Conservation (phyloP, 768 basidiomycete species). For the Atractiella rhizophila region DNA sequence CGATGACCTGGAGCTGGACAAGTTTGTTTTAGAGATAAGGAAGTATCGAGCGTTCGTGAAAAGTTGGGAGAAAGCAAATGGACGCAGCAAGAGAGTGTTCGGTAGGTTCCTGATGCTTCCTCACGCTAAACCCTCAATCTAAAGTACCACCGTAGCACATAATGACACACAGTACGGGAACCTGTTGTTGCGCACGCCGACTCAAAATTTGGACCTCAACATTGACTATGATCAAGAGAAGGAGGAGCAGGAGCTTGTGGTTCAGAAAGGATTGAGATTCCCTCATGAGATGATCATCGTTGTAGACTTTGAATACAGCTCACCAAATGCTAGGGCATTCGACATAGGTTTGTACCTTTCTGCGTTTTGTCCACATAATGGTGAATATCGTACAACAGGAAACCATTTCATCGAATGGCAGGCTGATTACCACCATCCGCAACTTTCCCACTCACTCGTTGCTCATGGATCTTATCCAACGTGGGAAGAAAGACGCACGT, state of each 20-base stretch:
- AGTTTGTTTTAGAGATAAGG: constrained; percentile 15
- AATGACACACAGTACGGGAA: constrained; percentile 96
- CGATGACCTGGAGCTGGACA: constrained; percentile 11
- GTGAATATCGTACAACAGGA: neutral
- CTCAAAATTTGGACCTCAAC: neutral
- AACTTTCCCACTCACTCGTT: constrained; percentile 22
- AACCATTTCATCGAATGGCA: constrained; percentile 60
- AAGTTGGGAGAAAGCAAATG: constrained; percentile 32
- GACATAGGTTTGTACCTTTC: constrained; percentile 40
- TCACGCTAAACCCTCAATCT: neutral
- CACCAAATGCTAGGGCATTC: constrained; percentile 70
- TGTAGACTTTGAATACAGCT: constrained; percentile 80
- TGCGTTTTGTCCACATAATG: neutral
- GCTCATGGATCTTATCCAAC: constrained; percentile 43
- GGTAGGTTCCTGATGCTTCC: constrained; percentile 16
- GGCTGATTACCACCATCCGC: constrained; percentile 48
- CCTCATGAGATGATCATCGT: constrained; percentile 16
- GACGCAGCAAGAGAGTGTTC: constrained; percentile 34
- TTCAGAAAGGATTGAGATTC: constrained; percentile 2
- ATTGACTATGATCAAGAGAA: neutral
- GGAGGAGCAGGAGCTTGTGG: constrained; percentile 11
- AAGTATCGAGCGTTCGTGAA: constrained; percentile 28
- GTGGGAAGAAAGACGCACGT: constrained; percentile 43
- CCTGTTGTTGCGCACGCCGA: constrained; percentile 37
- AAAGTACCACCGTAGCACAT: constrained; percentile 43